Evolutionary conservation across 768 basidiomycete species (phyloP), one percentile per base, ranked within the genome.

Genomic region (Multifurca ochricompacta): DNA sequence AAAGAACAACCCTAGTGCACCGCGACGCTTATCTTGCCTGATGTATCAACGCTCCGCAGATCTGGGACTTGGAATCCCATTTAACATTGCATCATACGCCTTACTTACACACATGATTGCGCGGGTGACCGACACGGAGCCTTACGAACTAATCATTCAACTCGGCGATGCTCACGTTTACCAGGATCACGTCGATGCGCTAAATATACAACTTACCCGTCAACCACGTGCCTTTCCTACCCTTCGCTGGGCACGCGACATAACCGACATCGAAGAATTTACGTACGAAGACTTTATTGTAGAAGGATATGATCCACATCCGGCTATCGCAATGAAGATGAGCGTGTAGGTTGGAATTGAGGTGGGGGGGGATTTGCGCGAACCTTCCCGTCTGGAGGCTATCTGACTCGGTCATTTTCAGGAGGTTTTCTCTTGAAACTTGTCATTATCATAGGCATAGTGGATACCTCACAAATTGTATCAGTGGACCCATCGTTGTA

Each of bases 11-110:
- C 75, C 81, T 1, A 36, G 61, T 21, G 62, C 68, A 16, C 83
- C 80, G 60, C 85, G 85, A 8, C 79, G 79, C 53, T 83, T 98
- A 16, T 94, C 91, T 8, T 97, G 94, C 69, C 77, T 95, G 41
- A 93, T 98, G 92, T 97, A 85, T 73, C 95, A 98, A 66, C 89
- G 96, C 43, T 97, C 95, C 11, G 94, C 94, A 16, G 95, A 99
- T 67, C 80, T 97, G 7, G 95, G 95, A 1, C 88, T 99, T 35
- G 95, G 95, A 2, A 90, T 99, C 45, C 95, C 95, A 0, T 99
- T 99, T 80, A 99, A 99, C 70, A 98, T 99, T 69, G 96, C 95
- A 11, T 98, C 96, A 0, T 99, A 98, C 69, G 89, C 96, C 6
- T 80, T 99, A 19, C 81, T 99, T 50, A 96, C 94, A 0, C 93